phyloP scores from a whole-genome alignment of 176 grass and related monocot genomes.

The Avena atlantica region DNA sequence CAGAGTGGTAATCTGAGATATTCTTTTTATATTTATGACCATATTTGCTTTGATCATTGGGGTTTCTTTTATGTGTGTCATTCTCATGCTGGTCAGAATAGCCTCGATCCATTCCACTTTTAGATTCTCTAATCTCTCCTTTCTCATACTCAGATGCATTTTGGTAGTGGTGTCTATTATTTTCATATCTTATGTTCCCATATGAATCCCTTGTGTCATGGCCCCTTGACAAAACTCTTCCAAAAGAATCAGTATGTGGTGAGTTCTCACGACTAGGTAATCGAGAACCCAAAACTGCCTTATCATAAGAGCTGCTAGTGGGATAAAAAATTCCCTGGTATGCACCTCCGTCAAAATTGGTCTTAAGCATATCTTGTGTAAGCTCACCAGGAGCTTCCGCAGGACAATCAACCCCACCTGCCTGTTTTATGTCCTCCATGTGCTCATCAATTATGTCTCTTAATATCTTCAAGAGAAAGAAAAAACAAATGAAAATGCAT shows the following conservation, averaged over 20 bases:
- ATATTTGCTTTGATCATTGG: constrained; percentile 39
- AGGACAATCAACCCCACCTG: constrained; percentile 66
- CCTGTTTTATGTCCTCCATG: constrained; percentile 94
- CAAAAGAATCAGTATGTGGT: constrained; percentile 48
- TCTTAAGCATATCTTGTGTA: constrained; percentile 34
- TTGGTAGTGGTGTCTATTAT: constrained; percentile 32
- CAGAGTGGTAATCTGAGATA: constrained; percentile 50
- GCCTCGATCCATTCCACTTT: constrained; percentile 38
- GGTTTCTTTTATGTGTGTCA: constrained; percentile 34
- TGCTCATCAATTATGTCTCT: constrained; percentile 98
- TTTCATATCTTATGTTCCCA: constrained; percentile 45
- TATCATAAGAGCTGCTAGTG: constrained; percentile 38
- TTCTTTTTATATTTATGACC: constrained; percentile 44
- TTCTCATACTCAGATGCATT: constrained; percentile 49
- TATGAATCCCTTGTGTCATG: constrained; percentile 39
- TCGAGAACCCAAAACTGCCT: constrained; percentile 36
- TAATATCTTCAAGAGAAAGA: constrained; percentile 70
- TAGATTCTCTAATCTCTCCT: constrained; percentile 33
- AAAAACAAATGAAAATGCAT: constrained; percentile 13
- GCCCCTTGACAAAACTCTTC: constrained; percentile 57
- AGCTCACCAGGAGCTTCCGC: constrained; percentile 47
- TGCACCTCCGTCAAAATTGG: constrained; percentile 17
- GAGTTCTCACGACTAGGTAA: constrained; percentile 55
- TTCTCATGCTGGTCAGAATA: constrained; percentile 35
- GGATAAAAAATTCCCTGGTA: constrained; percentile 45